Percentiles rank a stretch among this genome's conserved stretches.
These are phyloP conservation scores for Rosa multiflora DNA, from an alignment of 306 rosid species.

Conservation along the genomic window DNA sequence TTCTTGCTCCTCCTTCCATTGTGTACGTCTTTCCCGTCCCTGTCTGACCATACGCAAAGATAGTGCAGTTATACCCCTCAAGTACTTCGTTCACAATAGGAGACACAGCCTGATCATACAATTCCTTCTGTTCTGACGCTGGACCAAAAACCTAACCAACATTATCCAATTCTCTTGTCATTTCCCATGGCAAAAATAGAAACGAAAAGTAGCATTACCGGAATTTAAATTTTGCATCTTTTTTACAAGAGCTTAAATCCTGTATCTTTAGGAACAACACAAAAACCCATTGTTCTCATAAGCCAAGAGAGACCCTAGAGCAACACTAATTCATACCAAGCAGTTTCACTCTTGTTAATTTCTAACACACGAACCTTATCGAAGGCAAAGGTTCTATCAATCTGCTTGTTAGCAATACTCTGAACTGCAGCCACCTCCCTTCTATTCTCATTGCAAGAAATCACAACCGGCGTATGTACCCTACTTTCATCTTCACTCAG, in stretches of 20 bases:
- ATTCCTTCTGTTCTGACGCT: conserved; percentile 78
- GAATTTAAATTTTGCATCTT: not conserved
- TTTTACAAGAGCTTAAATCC: not conserved
- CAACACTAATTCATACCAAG: not conserved
- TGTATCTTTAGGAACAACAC: not conserved
- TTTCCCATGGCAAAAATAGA: conserved; percentile 11
- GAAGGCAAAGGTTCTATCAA: conserved; percentile 88
- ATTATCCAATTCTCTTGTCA: conserved; percentile 32
- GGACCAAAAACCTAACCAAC: conserved; percentile 87
- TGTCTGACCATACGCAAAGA: conserved; percentile 97
- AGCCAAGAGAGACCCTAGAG: not conserved
- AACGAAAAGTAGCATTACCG: not conserved
- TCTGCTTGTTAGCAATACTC: conserved; percentile 97
- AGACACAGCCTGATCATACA: conserved; percentile 94
- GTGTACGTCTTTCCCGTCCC: conserved; percentile 99
- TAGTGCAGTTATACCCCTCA: conserved; percentile 97
- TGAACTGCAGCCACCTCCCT: conserved; percentile 87
- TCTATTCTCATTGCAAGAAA: conserved; percentile 79
- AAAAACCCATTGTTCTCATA: not conserved
- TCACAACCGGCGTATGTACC: conserved; percentile 88
- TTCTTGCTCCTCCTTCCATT: conserved; percentile 99
- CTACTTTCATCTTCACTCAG: conserved; percentile 86
- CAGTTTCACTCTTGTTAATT: not conserved
- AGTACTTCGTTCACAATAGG: conserved; percentile 97
- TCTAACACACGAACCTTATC: conserved; percentile 63